Conservation (phyloP, 495 filamentous ascomycete species). For the Pyronema domesticum region DNA sequence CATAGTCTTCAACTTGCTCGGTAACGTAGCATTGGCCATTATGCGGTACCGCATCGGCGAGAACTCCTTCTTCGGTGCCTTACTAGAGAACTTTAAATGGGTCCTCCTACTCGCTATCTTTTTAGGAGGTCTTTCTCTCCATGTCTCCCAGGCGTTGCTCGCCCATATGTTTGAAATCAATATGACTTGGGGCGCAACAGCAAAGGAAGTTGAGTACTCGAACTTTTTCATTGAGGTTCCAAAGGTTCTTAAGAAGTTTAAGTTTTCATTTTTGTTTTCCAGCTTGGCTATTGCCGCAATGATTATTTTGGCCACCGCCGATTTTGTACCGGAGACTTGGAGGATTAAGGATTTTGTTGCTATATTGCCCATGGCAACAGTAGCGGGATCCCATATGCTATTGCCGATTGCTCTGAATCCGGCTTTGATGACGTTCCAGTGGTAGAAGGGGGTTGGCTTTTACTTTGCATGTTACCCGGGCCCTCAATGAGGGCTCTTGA, state of each 20-base stretch:
- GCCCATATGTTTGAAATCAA: conserved; percentile 56
- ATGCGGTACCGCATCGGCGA: conserved; percentile 53
- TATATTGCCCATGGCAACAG: conserved; percentile 60
- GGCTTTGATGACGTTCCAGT: conserved; percentile 66
- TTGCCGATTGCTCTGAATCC: conserved; percentile 59
- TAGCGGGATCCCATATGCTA: conserved; percentile 48
- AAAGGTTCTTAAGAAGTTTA: conserved; percentile 58
- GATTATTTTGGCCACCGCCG: conserved; percentile 44
- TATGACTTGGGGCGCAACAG: conserved; percentile 55
- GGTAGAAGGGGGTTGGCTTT: conserved; percentile 27
- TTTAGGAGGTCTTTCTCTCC: conserved; percentile 50
- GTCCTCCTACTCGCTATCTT: conserved; percentile 50
- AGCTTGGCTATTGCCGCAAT: conserved; percentile 44
- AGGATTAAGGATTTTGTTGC: conserved; percentile 61
- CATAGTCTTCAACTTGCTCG: conserved; percentile 53
- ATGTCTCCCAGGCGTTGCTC: conserved; percentile 47
- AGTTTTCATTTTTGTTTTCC: conserved; percentile 54
- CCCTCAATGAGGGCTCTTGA: no score
- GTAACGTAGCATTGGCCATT: conserved; percentile 44
- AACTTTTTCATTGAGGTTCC: conserved; percentile 63
- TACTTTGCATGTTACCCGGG: no score
- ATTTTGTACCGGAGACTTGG: conserved; percentile 50
- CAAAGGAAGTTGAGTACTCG: conserved; percentile 36
- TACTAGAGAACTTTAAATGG: conserved; percentile 60
- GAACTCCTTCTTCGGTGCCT: conserved; percentile 32